Percentiles rank a stretch among this genome's conserved stretches.
Evolutionary conservation across 1,284 basidiomycete genomes (phyloP).

Genomic region (Polyporus tsugae): DNA sequence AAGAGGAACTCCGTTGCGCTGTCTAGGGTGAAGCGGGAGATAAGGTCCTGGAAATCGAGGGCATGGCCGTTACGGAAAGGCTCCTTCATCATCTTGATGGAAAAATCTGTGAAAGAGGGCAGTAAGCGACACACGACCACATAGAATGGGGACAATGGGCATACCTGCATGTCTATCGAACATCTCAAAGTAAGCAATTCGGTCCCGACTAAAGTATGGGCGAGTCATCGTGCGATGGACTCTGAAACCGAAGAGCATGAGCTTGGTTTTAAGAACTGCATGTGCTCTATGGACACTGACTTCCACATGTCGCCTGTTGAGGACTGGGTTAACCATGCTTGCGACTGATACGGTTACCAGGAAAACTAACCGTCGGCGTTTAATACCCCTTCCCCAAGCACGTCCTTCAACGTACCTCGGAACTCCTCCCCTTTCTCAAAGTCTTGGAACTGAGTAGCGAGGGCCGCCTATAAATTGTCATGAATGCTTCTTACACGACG

Average conservation of each 20-base stretch:
- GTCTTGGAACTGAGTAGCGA: conserved; percentile 35
- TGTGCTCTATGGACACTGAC: conserved; percentile 21
- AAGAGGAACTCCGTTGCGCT: conserved; percentile 52
- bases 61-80: conserved; percentile 23
- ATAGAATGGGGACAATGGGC: neutral
- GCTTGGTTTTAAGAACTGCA: no score
- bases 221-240: conserved; percentile 43
- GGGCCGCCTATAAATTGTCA: conserved; percentile 25
- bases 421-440: conserved; percentile 32
- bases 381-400: conserved; percentile 34
- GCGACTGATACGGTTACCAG: neutral
- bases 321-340: neutral
- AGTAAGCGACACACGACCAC: neutral
- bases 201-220: conserved; percentile 28
- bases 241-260: conserved; percentile 22
- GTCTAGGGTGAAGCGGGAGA: conserved; percentile 50
- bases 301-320: conserved; percentile 36
- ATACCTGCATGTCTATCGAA: conserved; percentile 27
- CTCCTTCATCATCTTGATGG: conserved; percentile 26
- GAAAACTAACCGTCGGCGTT: conserved; percentile 33
- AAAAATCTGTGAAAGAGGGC: conserved; percentile 13
- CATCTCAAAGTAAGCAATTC: conserved; percentile 28
- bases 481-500: neutral
- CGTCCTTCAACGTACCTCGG: conserved; percentile 23
- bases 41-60: conserved; percentile 39